phyloP scores from a whole-genome alignment of 768 basidiomycete species.

The Dioszegia hungarica region DNA sequence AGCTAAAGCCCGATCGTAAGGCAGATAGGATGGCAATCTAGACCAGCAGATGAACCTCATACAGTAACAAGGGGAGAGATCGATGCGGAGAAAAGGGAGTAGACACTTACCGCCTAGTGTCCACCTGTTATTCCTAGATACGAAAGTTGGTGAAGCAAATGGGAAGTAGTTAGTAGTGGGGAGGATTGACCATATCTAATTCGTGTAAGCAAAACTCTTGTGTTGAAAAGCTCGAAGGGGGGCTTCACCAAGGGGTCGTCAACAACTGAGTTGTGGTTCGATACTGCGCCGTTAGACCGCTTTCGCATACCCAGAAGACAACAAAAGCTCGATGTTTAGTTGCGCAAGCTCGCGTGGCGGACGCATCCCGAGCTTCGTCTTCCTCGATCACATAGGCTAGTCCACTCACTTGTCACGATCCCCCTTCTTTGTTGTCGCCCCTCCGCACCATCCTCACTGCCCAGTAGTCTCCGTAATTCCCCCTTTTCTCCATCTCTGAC shows the following conservation, averaged over 20 bases:
- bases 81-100: too few relatives aligned
- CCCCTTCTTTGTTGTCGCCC: too few relatives aligned
- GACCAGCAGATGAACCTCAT: too few relatives aligned
- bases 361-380: too few relatives aligned
- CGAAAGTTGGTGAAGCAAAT: slow-evolving; percentile 28
- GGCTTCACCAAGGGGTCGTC: slow-evolving; percentile 47
- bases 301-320: background rate
- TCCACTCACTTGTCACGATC: slow-evolving; percentile 34
- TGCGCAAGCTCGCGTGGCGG: too few relatives aligned
- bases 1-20: too few relatives aligned
- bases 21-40: too few relatives aligned
- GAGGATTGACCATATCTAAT: slow-evolving; percentile 71
- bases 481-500: too few relatives aligned
- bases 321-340: too few relatives aligned
- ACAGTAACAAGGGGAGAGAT: too few relatives aligned
- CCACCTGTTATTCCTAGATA: slow-evolving; percentile 61
- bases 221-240: slow-evolving; percentile 10
- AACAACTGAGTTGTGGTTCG: slow-evolving; percentile 86
- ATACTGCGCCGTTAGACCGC: slow-evolving; percentile 55
- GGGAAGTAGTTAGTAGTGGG: slow-evolving; percentile 31
- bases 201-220: background rate
- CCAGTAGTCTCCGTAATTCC: too few relatives aligned
- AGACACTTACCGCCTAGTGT: slow-evolving; percentile 64
- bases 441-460: too few relatives aligned
- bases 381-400: background rate